Base-by-base conservation (phyloP, 2,329 filamentous ascomycete genomes). In the Trichoderma koningiopsis region DNA sequence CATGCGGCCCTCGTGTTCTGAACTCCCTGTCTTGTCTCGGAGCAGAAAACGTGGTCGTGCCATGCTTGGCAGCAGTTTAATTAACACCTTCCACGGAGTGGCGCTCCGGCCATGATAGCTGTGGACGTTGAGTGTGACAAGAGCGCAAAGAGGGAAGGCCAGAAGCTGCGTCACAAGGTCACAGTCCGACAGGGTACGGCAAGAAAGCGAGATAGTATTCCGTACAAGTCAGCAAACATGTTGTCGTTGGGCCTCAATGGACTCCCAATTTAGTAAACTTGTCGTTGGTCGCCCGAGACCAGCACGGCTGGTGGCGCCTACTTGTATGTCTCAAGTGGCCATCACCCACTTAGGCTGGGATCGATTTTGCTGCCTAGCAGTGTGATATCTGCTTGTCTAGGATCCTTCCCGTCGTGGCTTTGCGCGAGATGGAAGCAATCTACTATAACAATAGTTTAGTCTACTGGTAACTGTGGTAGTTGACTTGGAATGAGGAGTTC, bases 131-230 rank as follows among this genome's bases (percentile, higher is more conserved):
- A n/a, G 55, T 67, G 58, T 67, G 53, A 58, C 64, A 52, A 67
- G 24, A 43, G 52, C 10, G 22, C 37, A 35, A 52, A 43, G n/a
- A 40, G 22, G 57, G 10, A 37, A 52, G 40, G 53, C 40, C 16
- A 47, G 37, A 49, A 10, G 57, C 53, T 66, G 62, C 53, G 53
- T 67, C 64, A 59, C 64, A 59, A 58, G 64, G 55, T 37, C 53
- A 52, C 64, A 67, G 29, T 67, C n/a, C 64, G 53, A 66, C 64
- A 67, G 64, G 64, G 64, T 58, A 40, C 40, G 40, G 53, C 19
- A 67, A 59, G 64, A 40, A 52, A 67, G 64, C 64, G 55, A 67
- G 64, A 40, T 59, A 43, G 40, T 43, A n/a, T 19, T 43, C 40
- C 40, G 40, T 43, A 49, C 59, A 40, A 52, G 10, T 5, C 27